Evolutionary conservation across 148 eudicot species (phyloP), one percentile per base, ranked within the genome.

Genomic region (Chenopodium quinoa): DNA sequence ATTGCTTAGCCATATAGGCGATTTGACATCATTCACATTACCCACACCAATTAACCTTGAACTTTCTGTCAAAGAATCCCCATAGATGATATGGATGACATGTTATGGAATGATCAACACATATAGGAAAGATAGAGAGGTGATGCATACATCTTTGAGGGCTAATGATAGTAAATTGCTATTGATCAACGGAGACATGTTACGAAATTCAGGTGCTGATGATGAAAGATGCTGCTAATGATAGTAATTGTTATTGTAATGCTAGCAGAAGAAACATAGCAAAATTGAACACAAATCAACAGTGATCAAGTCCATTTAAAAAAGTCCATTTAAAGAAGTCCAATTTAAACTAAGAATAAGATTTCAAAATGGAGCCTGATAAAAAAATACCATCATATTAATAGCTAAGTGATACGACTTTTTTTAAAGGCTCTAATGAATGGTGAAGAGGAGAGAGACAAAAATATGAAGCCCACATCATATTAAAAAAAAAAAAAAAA

Each of bases 401-500:
- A 13, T 47, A 47, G 46, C 34, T 16, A 66, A 67, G 25, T 29
- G 1, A 31, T 48, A 7, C 37, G 7, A 29, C 9, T 1, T 19
- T 67, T 13, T 31, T 2, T 1, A 75, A 29, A 10, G 75, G 68
- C 32, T 56, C 37, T 64, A 54, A 9, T 71, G 75, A 20, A 71
- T 22, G 71, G 74, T 17, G 25, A 71, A 71, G 13, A 71, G 32
- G 60, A 79, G 32, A 78, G 50, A 58, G 58, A 34, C 48, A 14
- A 25, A 79, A 79, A 71, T 56, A 11, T 34, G 47, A 32, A 9
- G 14, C 31, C 67, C 32, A 20, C 22, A 50, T 14, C 9, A 27
- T 29, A 27, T 27, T 0, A 27, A 27, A 27, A 27, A 27, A 27
- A 0, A 27, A 27, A 27, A 27, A 27, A 27, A 0, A 8, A 46